Percentiles rank a stretch among this genome's conserved stretches.
Evolutionary conservation across 257 asterid genomes (phyloP).

Genomic region (Gentiana dahurica): DNA sequence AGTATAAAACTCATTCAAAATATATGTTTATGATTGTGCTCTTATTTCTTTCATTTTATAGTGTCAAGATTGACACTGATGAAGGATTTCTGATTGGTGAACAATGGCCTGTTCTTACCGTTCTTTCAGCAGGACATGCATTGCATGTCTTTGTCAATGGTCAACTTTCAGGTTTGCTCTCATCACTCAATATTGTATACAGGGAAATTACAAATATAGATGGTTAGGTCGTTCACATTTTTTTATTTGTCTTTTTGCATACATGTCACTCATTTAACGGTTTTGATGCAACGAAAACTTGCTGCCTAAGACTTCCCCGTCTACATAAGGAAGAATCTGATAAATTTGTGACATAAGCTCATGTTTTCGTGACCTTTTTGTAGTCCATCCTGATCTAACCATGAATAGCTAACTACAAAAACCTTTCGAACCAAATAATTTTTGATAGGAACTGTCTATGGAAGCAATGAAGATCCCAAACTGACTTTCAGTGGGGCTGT

Average conservation of each 20-base stretch:
- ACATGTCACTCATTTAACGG: too few relatives aligned
- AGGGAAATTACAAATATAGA: too few relatives aligned
- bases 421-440: slow-evolving; percentile 1
- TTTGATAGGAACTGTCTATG: slow-evolving; percentile 49
- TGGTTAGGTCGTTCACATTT: background rate
- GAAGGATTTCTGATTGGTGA: slow-evolving; percentile 63
- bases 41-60: slow-evolving; percentile 11
- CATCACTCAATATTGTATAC: background rate
- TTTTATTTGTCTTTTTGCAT: background rate
- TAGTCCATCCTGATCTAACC: too few relatives aligned
- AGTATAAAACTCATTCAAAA: background rate
- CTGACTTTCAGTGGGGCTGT: slow-evolving; percentile 22
- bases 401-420: background rate
- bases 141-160: slow-evolving; percentile 88
- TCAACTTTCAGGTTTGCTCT: slow-evolving; percentile 51
- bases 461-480: slow-evolving; percentile 23
- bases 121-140: slow-evolving; percentile 92
- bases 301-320: too few relatives aligned
- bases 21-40: slow-evolving; percentile 2
- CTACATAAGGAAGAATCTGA: too few relatives aligned
- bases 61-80: slow-evolving; percentile 52
- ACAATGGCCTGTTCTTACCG: slow-evolving; percentile 70
- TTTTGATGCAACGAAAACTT: too few relatives aligned
- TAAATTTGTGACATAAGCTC: too few relatives aligned
- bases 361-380: too few relatives aligned